Percentiles rank a stretch among this genome's conserved stretches.
phyloP scores from a whole-genome alignment of 2,329 filamentous ascomycete species.

The Botryotinia globosa region DNA sequence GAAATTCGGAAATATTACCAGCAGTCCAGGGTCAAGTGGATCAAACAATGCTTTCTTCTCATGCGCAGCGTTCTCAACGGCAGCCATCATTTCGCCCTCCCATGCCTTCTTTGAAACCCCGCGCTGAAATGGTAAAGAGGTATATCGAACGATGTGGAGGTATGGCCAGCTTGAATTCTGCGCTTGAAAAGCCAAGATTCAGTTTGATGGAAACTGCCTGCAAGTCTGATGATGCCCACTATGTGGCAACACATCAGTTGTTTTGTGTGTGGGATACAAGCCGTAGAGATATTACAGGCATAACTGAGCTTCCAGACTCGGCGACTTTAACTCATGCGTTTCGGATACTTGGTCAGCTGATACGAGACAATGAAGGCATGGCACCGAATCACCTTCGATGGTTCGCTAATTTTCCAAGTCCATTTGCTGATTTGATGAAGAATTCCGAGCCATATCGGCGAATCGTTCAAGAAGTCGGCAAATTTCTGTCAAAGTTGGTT shows the following conservation, averaged over 20 bases:
- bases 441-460: slow-evolving; percentile 39
- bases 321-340: slow-evolving; percentile 36
- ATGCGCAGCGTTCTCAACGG: slow-evolving; percentile 25
- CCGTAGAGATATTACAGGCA: slow-evolving; percentile 31
- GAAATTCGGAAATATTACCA: not conserved
- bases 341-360: slow-evolving; percentile 42
- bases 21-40: not conserved
- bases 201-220: slow-evolving; percentile 58
- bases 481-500: slow-evolving; percentile 46
- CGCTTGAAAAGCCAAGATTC: slow-evolving; percentile 49
- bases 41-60: slow-evolving; percentile 1
- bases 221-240: slow-evolving; percentile 55
- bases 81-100: slow-evolving; percentile 23
- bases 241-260: slow-evolving; percentile 62
- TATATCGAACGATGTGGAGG: slow-evolving; percentile 32
- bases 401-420: slow-evolving; percentile 49
- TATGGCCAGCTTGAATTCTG: slow-evolving; percentile 31
- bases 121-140: slow-evolving; percentile 30
- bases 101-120: slow-evolving; percentile 29
- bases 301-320: slow-evolving; percentile 38
- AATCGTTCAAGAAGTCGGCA: slow-evolving; percentile 41
- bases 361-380: slow-evolving; percentile 47
- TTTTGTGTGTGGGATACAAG: slow-evolving; percentile 54
- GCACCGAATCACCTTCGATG: slow-evolving; percentile 42
- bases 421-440: slow-evolving; percentile 33